Evolutionary conservation across 768 basidiomycete genomes (phyloP).

Genomic region (Pleurotus sapidus): DNA sequence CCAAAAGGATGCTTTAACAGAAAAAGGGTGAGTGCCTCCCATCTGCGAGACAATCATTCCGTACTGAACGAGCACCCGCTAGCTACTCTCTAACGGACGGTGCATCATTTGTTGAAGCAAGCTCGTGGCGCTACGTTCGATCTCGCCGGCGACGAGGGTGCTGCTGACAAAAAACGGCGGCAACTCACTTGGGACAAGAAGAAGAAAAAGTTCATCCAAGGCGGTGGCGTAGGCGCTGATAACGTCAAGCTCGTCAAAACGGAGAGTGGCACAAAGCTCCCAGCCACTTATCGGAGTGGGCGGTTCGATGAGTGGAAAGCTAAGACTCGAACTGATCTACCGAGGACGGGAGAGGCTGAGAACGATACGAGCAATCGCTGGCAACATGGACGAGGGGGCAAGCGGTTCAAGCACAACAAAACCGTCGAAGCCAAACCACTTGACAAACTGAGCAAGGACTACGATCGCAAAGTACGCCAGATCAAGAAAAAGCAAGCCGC

Average conservation of each 20-base stretch:
- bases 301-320: slow-evolving; percentile 95
- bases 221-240: slow-evolving; percentile 82
- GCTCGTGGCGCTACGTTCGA: slow-evolving; percentile 80
- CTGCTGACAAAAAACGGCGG: slow-evolving; percentile 53
- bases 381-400: slow-evolving; percentile 45
- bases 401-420: slow-evolving; percentile 74
- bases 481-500: slow-evolving; percentile 52
- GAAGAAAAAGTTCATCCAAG: slow-evolving; percentile 91
- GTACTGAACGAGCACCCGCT: slow-evolving; percentile 1
- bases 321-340: slow-evolving; percentile 69
- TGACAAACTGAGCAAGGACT: slow-evolving; percentile 69
- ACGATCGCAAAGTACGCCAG: slow-evolving; percentile 70
- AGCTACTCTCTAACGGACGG: slow-evolving; percentile 92
- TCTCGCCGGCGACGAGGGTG: slow-evolving; percentile 74
- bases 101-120: slow-evolving; percentile 83
- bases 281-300: slow-evolving; percentile 90
- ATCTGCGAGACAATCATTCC: not conserved
- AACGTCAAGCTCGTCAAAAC: slow-evolving; percentile 93
- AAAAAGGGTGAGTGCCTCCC: slow-evolving; percentile 73
- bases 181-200: slow-evolving; percentile 93
- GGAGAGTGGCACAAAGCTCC: slow-evolving; percentile 88
- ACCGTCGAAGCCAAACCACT: slow-evolving; percentile 65
- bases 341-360: slow-evolving; percentile 83
- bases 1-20: slow-evolving; percentile 81
- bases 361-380: slow-evolving; percentile 31